phyloP scores from a whole-genome alignment of 805 yeast genomes.

The Candida wancherniae region DNA sequence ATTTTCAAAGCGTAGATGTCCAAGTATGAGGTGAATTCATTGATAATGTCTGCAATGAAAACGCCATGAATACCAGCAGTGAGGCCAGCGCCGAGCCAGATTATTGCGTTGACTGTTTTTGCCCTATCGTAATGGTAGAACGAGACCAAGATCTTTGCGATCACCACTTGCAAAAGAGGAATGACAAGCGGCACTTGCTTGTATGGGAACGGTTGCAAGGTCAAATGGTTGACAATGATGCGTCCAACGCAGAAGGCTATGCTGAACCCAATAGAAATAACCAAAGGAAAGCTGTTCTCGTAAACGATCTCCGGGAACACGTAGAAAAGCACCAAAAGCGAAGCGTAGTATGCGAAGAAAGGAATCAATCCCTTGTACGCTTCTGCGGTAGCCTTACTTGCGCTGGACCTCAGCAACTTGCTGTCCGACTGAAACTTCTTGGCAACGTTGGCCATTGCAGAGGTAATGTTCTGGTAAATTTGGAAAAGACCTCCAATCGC shows the following conservation, averaged over 20 bases:
- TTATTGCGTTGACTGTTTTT: slow-evolving; percentile 45
- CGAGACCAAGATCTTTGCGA: slow-evolving; percentile 30
- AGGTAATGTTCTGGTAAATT: slow-evolving; percentile 58
- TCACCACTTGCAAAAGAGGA: slow-evolving; percentile 48
- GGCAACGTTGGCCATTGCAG: slow-evolving; percentile 61
- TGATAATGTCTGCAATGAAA: slow-evolving; percentile 73
- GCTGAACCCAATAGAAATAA: slow-evolving; percentile 66
- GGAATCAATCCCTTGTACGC: slow-evolving; percentile 60
- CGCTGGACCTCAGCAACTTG: slow-evolving; percentile 18
- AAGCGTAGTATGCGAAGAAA: slow-evolving; percentile 49
- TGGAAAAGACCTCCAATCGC: slow-evolving; percentile 50
- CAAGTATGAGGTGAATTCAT: slow-evolving; percentile 71
- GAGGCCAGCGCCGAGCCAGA: slow-evolving; percentile 64
- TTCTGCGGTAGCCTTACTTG: slow-evolving; percentile 35
- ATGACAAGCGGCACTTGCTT: slow-evolving; percentile 65
- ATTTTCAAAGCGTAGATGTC: slow-evolving; percentile 84
- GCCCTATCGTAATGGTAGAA: slow-evolving; percentile 37
- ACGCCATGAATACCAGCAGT: slow-evolving; percentile 63
- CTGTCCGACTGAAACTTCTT: slow-evolving; percentile 35
- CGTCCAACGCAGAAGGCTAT: slow-evolving; percentile 88
- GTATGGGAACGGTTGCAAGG: slow-evolving; percentile 72
- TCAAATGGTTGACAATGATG: slow-evolving; percentile 81
- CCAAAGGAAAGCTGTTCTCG: slow-evolving; percentile 48
- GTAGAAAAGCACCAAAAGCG: slow-evolving; percentile 44
- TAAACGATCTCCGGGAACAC: slow-evolving; percentile 50